phyloP scores from a whole-genome alignment of 169 alveolate genomes.

The Plasmodium ovale region DNA sequence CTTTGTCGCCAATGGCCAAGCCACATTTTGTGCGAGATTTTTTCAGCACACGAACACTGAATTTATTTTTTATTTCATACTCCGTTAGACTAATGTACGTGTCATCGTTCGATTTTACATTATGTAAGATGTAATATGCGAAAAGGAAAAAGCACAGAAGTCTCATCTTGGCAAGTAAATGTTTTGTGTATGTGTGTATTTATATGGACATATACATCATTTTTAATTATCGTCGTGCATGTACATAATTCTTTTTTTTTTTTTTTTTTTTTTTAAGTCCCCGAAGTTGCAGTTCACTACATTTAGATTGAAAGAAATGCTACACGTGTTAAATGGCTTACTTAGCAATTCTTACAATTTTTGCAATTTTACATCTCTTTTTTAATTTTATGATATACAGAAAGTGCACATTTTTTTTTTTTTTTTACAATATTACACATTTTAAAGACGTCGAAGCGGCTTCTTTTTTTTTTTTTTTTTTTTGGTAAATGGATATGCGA shows the following conservation, averaged over 20 bases:
- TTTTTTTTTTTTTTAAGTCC: background rate
- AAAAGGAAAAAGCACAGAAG: slow-evolving; percentile 11
- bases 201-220: background rate
- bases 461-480: slow-evolving; percentile 5
- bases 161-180: slow-evolving; percentile 10
- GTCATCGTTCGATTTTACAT: slow-evolving; percentile 33
- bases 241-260: no score
- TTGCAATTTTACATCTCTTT: background rate
- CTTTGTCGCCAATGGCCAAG: slow-evolving; percentile 35
- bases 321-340: background rate
- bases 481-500: background rate
- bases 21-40: slow-evolving; percentile 45
- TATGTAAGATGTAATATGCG: slow-evolving; percentile 11
- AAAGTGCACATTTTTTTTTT: no score
- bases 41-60: slow-evolving; percentile 62
- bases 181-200: no score
- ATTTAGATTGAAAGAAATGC: background rate
- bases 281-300: background rate
- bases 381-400: background rate
- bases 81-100: slow-evolving; percentile 14
- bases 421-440: no score
- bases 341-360: no score
- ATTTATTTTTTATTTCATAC: slow-evolving; percentile 47
- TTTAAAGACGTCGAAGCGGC: no score
- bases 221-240: background rate